These are phyloP conservation scores for Pelargonium myrrhifolium DNA, from an alignment of 441 rosid species.

Conservation along the genomic window DNA sequence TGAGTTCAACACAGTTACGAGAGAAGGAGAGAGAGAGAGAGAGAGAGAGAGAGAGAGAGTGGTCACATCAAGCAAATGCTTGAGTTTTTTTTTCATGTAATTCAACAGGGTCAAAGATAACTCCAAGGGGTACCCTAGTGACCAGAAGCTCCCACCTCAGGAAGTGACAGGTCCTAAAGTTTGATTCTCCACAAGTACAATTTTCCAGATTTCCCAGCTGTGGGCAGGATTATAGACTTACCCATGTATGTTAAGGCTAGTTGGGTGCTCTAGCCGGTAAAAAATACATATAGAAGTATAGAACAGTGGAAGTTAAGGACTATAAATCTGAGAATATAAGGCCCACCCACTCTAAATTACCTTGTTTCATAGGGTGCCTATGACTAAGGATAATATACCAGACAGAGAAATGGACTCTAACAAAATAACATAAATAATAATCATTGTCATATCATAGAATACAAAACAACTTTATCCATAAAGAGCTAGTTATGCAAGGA, in stretches of 20 bases:
- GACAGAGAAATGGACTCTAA: not conserved
- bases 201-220: not conserved
- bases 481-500: not conserved
- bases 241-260: not conserved
- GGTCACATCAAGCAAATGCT: not conserved
- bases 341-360: too few relatives aligned
- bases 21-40: not conserved
- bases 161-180: not conserved
- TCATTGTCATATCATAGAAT: not conserved
- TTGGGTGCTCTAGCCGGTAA: not conserved
- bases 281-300: not conserved
- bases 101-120: constrained; percentile 1
- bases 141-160: not conserved
- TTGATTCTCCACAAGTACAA: not conserved
- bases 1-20: not conserved
- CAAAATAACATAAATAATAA: not conserved
- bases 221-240: not conserved
- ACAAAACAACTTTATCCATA: not conserved
- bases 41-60: not conserved
- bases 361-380: too few relatives aligned
- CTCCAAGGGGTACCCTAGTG: not conserved
- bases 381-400: not conserved
- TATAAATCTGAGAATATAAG: not conserved
- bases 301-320: not conserved
- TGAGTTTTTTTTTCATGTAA: not conserved